Evolutionary conservation across 2,329 filamentous ascomycete species (phyloP), one percentile per base, ranked within the genome.

Genomic region (Aspergillus carbonarius): DNA sequence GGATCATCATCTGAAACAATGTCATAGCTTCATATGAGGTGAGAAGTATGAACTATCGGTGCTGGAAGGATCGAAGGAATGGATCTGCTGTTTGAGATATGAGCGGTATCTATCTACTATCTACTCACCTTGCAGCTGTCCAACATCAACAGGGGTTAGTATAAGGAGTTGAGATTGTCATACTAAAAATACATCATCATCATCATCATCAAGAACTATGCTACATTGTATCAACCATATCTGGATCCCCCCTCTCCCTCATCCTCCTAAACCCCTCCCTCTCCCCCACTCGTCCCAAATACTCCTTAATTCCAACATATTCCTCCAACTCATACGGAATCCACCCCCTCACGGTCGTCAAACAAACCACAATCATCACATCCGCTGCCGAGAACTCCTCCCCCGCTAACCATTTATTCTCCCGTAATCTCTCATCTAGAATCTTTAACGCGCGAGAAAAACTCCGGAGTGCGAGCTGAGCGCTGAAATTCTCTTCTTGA

Each of bases 301-400:
- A 86, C 0, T 60, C 64, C 35, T 84, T 44, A 5, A 85, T 74
- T 44, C 76, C 75, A 1, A 68, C 62, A 61, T 81, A 82, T 0
- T 65, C 69, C 1, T 59, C 62, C 52, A 85, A 62, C 50, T 77
- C 74, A 49, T 74, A 76, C 1, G 78, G 76, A 20, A 72, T 72
- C 63, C 84, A 88, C 51, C 77, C 75, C n/a, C 87, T 76, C 79
- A 85, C 81, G 1, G 85, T 89, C 0, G 85, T 88, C 35, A 90
- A 73, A 13, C 79, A 76, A 66, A 83, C 88, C 0, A 87, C 78
- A 4, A 74, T 76, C 85, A 90, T 88, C 42, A 88, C 76, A 71
- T 91, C 88, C 1, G 88, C 88, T 0, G 79, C 85, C 0, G 85
- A 88, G 57, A 90, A 84, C 55, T 86, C 78, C 0, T 80, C 74